Percentiles rank a stretch among this genome's conserved stretches.
phyloP scores from a whole-genome alignment of 345 rosid species.

The Cochlearia excelsa region DNA sequence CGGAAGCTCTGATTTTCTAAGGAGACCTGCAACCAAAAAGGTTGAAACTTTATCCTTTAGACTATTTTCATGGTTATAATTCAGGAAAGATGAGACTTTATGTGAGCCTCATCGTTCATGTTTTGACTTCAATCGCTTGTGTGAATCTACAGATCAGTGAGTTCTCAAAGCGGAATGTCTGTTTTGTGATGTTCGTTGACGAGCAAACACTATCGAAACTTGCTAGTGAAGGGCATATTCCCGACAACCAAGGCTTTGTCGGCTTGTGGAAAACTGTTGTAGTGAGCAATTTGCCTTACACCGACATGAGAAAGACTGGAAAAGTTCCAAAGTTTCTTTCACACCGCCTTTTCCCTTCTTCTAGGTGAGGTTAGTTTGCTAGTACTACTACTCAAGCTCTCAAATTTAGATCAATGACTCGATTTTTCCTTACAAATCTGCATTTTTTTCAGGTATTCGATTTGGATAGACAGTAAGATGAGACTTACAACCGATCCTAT shows the following conservation, averaged over 20 bases:
- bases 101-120: constrained; percentile 4
- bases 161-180: constrained; percentile 72
- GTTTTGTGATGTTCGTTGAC: constrained; percentile 91
- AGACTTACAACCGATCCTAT: constrained; percentile 79
- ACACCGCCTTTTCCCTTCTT: constrained; percentile 92
- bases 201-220: constrained; percentile 71
- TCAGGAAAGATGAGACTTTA: not conserved
- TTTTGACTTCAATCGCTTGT: constrained; percentile 15
- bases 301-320: constrained; percentile 82
- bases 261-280: constrained; percentile 86
- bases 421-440: not conserved
- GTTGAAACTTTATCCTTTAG: constrained; percentile 34
- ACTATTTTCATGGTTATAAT: not conserved
- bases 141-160: constrained; percentile 67
- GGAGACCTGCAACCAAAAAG: constrained; percentile 74
- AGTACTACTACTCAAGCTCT: constrained; percentile 26
- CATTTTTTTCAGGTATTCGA: constrained; percentile 63
- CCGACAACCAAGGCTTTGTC: constrained; percentile 65
- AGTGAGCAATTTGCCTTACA: constrained; percentile 70
- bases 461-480: constrained; percentile 96
- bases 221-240: constrained; percentile 69
- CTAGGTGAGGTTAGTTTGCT: constrained; percentile 56
- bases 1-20: constrained; percentile 86
- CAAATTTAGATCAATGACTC: constrained; percentile 6
- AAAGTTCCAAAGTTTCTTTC: constrained; percentile 90